Percentiles rank a stretch among this genome's conserved stretches.
Conservation (phyloP, 371 early-diverging fungal genomes). For the Mucor saturninus region DNA sequence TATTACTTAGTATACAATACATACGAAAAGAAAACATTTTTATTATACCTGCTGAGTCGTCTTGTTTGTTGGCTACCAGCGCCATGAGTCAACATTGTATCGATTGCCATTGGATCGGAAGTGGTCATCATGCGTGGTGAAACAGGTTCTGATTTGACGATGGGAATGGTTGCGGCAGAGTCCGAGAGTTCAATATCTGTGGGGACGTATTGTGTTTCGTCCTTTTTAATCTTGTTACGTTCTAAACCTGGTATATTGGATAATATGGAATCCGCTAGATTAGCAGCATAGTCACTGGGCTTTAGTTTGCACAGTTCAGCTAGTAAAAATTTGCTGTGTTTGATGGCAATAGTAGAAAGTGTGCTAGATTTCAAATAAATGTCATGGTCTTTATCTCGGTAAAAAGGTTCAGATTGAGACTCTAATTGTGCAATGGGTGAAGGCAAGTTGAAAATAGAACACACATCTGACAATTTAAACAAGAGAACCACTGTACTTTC, state of each 20-base stretch:
- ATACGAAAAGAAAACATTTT: background rate
- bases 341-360: conserved; percentile 20
- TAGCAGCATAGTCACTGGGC: conserved; percentile 39
- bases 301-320: conserved; percentile 53
- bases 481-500: conserved; percentile 24
- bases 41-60: conserved; percentile 34
- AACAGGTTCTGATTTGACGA: conserved; percentile 41
- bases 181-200: conserved; percentile 8
- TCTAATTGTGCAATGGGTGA: conserved; percentile 2
- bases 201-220: conserved; percentile 8
- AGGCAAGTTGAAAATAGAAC: conserved; percentile 31
- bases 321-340: conserved; percentile 21
- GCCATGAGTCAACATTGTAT: conserved; percentile 31
- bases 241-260: conserved; percentile 29
- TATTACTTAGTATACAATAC: background rate
- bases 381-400: conserved; percentile 9
- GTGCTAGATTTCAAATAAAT: conserved; percentile 24
- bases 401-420: background rate
- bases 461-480: conserved; percentile 29
- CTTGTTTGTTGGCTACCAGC: conserved; percentile 31
- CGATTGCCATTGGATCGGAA: conserved; percentile 41
- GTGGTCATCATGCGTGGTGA: conserved; percentile 32
- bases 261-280: conserved; percentile 41
- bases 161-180: background rate
- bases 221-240: conserved; percentile 12